Conservation (phyloP, 257 asterid genomes). For the Solanum corneliomulleri region DNA sequence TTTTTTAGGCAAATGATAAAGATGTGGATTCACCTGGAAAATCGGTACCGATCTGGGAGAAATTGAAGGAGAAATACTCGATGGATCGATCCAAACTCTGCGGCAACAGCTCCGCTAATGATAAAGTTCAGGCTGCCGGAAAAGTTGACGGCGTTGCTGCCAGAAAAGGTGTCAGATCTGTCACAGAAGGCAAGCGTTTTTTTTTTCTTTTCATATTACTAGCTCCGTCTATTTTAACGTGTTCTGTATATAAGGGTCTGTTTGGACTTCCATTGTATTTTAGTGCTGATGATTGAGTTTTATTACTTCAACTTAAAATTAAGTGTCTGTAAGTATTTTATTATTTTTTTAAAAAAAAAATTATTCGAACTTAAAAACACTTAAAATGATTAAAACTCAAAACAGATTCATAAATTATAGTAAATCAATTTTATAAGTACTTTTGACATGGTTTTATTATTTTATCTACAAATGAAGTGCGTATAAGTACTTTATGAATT, state of each 20-base stretch:
- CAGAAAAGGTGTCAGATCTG: not conserved
- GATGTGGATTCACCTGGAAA: constrained; percentile 12
- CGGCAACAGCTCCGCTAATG: not conserved
- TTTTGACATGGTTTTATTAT: not conserved
- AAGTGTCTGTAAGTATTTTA: no score
- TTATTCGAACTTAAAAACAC: no score
- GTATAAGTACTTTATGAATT: no score
- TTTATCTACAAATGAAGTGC: not conserved
- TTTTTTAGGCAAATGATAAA: constrained; percentile 28
- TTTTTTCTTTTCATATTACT: not conserved
- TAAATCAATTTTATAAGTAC: not conserved
- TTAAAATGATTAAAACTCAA: not conserved
- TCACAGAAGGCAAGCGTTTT: constrained; percentile 20
- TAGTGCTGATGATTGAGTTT: not conserved
- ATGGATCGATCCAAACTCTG: constrained; percentile 23
- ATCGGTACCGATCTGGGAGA: constrained; percentile 24
- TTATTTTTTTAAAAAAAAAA: no score
- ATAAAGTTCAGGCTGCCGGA: not conserved
- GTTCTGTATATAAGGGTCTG: not conserved
- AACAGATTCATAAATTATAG: no score
- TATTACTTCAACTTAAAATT: no score
- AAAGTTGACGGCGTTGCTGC: not conserved
- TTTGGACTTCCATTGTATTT: no score
- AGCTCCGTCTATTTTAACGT: not conserved
- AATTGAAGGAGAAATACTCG: constrained; percentile 42